Evolutionary conservation across 23 red algal species (phyloP).

Genomic region (Gracilaria gracilis): DNA sequence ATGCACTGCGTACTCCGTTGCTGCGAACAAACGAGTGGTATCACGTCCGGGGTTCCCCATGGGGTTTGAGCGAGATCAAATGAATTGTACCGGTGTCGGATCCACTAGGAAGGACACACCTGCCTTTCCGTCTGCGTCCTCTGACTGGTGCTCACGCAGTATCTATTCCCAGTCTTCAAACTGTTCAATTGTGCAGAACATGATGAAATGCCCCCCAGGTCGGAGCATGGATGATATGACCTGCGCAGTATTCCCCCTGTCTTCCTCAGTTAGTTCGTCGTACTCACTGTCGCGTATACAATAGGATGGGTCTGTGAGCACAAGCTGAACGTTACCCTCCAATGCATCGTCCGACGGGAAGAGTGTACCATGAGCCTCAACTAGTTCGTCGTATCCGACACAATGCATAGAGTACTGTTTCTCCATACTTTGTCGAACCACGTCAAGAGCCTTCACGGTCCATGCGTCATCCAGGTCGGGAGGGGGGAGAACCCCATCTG

Average conservation of each 20-base stretch:
- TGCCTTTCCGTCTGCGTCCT: not conserved
- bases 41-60: not conserved
- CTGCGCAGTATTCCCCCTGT: not conserved
- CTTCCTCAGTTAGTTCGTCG: not conserved
- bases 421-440: too few relatives aligned
- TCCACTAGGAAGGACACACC: not conserved
- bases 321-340: not conserved
- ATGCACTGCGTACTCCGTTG: not conserved
- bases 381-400: not conserved
- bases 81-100: not conserved
- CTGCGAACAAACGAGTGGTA: not conserved
- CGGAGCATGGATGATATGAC: not conserved
- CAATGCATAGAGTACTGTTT: not conserved
- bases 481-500: too few relatives aligned
- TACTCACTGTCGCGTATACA: not conserved
- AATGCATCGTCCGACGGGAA: not conserved
- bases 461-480: too few relatives aligned
- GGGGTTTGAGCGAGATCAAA: not conserved
- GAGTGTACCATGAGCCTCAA: not conserved
- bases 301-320: not conserved
- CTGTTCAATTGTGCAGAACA: not conserved
- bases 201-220: not conserved
- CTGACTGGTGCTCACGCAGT: not conserved
- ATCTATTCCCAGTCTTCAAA: not conserved
- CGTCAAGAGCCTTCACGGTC: too few relatives aligned